Evolutionary conservation across 1,139 yeast species (phyloP).

Genomic region (Blastobotrys proliferans): DNA sequence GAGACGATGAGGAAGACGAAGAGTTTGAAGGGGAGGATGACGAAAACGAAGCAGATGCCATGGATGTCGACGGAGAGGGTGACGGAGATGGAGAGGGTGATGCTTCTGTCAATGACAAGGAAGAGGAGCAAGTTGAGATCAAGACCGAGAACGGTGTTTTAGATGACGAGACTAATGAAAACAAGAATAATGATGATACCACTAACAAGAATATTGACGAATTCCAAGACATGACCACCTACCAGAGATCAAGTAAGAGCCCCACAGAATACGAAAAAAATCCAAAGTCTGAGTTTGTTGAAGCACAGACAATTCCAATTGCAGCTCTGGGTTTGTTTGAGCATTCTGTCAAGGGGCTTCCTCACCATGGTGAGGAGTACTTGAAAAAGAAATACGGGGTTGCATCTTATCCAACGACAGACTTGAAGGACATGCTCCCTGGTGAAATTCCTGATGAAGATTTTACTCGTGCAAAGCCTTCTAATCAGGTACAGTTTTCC

Average conservation of each 20-base stretch:
- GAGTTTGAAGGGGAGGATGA: not conserved
- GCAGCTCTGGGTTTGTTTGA: constrained; percentile 69
- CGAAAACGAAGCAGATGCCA: not conserved
- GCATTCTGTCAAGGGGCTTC: constrained; percentile 51
- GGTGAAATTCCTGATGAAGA: constrained; percentile 87
- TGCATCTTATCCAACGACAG: constrained; percentile 79
- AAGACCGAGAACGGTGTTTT: constrained; percentile 8
- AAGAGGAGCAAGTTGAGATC: not conserved
- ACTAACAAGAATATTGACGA: too few species aligned
- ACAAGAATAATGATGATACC: not conserved
- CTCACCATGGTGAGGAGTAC: constrained; percentile 62
- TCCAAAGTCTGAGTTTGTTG: constrained; percentile 75
- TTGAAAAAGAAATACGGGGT: constrained; percentile 79
- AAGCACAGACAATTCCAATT: constrained; percentile 65
- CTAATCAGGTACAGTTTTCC: constrained; percentile 87
- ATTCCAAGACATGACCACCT: constrained; percentile 9
- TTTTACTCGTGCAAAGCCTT: constrained; percentile 79
- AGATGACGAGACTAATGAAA: constrained; percentile 7
- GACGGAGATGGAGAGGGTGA: not conserved
- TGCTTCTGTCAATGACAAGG: not conserved
- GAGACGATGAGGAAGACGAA: not conserved
- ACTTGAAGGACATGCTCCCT: constrained; percentile 71
- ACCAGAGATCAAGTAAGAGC: constrained; percentile 8
- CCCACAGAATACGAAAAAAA: constrained; percentile 58
- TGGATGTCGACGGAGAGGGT: not conserved